Base-by-base conservation (phyloP, 1,139 yeast genomes). In the Kluyveromyces sp. region DNA sequence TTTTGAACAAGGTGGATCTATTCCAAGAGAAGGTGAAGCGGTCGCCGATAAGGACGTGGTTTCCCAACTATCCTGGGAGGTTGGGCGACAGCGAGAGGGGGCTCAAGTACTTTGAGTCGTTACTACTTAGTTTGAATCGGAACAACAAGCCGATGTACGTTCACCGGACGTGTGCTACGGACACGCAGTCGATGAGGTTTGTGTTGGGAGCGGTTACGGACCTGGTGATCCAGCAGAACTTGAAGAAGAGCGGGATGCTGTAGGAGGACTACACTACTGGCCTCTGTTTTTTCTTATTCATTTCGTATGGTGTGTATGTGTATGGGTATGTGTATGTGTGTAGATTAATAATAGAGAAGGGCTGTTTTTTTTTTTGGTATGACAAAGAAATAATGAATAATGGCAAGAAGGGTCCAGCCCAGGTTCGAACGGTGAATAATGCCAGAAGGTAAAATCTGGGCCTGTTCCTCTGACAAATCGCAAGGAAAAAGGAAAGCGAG, bases 111-210 rank as follows among this genome's bases (percentile, higher is more conserved):
- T 84, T 86, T 64, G 92, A 85, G 55, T 72, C 72, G 36, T 69
- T 79, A 43, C 83, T 86, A 52, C 63, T 82, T 48, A 71, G 77
- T 48, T 63, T 83, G 55, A 86, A 86, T 61, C 70, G 78, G 48
- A 72, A 83, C 2, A 75, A 77, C 45, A 83, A 84, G 60, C 92
- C 90, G 4, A 78, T 90, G 33, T 94, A 94, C 63, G 83, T 88
- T 29, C 97, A 89, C 66, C 71, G 90, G 54, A 94, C 98, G 1
- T 89, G 97, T 69, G 99, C 99, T 2, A 92, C 98, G 0, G 98
- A 94, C 64, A 80, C 95, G 0, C 73, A 77, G 46, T 75, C 87
- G 29, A 90, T 90, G 96, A 77, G 78, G 60, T 90, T 89, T 64
- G 96, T 92, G 30, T 72, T 92, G 53, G 78, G 87, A 7, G 97